Percentiles rank a stretch among this genome's conserved stretches.
phyloP scores from a whole-genome alignment of 257 asterid species.

The Nicotiana undulata region DNA sequence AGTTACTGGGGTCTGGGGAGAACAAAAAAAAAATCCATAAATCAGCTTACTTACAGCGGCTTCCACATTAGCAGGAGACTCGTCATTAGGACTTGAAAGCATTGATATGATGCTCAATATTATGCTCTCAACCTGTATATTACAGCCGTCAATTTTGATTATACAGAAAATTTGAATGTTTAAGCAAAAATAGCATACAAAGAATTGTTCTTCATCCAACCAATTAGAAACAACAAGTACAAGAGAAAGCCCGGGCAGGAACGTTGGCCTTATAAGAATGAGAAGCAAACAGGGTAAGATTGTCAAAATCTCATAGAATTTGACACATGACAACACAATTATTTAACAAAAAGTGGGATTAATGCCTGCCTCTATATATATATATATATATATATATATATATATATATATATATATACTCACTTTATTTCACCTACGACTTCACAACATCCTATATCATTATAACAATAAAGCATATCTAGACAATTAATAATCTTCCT shows the following conservation, averaged over 20 bases:
- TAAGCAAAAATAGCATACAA: not conserved
- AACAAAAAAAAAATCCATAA: not conserved
- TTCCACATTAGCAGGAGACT: constrained; percentile 98
- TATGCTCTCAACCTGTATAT: constrained; percentile 94
- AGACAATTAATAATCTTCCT: too few relatives aligned
- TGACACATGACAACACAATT: not conserved
- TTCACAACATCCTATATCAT: not conserved
- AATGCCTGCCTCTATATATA: not conserved
- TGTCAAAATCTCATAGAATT: not conserved
- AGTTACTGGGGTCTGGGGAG: not conserved
- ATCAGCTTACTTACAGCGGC: constrained; percentile 77
- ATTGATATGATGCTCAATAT: constrained; percentile 97
- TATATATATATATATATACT: not conserved
- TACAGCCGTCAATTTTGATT: constrained; percentile 12
- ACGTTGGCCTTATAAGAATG: not conserved
- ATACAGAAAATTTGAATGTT: not conserved
- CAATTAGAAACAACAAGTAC: not conserved
- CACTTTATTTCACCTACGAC: not conserved
- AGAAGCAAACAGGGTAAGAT: not conserved
- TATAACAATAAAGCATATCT: too few relatives aligned
- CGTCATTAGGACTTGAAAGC: constrained; percentile 98
- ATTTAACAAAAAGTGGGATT: not conserved
- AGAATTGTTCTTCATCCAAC: not conserved
- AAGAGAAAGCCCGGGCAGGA: not conserved
- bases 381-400: too few relatives aligned